Evolutionary conservation across 2,329 filamentous ascomycete species (phyloP).

Genomic region (Dendrostoma leiphaemia): DNA sequence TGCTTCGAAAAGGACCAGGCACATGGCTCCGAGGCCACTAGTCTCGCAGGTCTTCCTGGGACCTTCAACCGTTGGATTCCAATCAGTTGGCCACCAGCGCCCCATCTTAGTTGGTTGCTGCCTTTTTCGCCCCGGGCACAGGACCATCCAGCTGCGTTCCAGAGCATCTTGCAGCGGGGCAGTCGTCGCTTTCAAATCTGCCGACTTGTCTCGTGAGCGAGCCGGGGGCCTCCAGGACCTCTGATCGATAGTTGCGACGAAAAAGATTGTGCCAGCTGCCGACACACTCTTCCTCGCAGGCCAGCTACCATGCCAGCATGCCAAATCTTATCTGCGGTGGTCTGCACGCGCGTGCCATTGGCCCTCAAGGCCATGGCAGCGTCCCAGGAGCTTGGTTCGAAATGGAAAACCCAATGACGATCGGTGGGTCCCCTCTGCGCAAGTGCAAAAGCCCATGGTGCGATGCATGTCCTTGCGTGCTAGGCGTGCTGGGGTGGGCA

Average conservation of each 20-base stretch:
- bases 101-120: too few species aligned
- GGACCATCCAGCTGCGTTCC: too few species aligned
- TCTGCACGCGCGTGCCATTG: constrained; percentile 3
- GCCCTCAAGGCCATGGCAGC: not conserved
- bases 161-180: too few species aligned
- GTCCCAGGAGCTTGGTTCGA: constrained; percentile 9
- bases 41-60: too few species aligned
- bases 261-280: too few species aligned
- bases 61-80: not conserved
- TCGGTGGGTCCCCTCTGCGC: constrained; percentile 7
- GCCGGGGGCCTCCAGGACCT: too few species aligned
- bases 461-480: constrained; percentile 5
- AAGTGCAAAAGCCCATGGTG: not conserved
- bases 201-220: too few species aligned
- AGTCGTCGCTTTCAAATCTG: too few species aligned
- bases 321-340: not conserved
- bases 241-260: too few species aligned
- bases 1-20: not conserved
- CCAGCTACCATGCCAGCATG: not conserved
- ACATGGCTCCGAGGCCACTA: not conserved
- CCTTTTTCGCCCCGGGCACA: too few species aligned
- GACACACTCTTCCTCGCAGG: too few species aligned
- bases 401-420: constrained; percentile 6
- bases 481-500: not conserved
- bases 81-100: too few species aligned